Evolutionary conservation across 768 basidiomycete genomes (phyloP).

Genomic region (Phaffia tasmanica): DNA sequence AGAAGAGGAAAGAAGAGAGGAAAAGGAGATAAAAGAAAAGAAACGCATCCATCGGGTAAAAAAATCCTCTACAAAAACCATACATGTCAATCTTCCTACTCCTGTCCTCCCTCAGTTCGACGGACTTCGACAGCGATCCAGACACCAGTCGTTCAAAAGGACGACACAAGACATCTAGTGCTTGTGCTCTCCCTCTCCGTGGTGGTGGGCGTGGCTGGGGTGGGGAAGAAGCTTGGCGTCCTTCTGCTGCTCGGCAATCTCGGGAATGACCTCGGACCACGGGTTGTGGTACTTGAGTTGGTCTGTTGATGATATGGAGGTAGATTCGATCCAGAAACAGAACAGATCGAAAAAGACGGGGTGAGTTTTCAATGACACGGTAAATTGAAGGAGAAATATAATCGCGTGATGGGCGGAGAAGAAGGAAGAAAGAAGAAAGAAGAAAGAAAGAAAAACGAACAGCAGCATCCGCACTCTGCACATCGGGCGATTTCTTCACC

Average conservation of each 20-base stretch:
- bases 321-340: too few relatives aligned
- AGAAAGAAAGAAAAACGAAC: background rate
- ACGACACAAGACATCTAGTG: too few relatives aligned
- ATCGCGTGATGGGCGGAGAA: background rate
- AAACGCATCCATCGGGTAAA: too few relatives aligned
- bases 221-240: conserved; percentile 1
- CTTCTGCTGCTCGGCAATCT: conserved; percentile 20
- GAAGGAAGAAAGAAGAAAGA: background rate
- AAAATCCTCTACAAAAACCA: too few relatives aligned
- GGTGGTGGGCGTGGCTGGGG: conserved; percentile 14
- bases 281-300: conserved; percentile 27
- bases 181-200: background rate
- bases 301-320: conserved; percentile 1
- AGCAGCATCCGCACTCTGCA: conserved; percentile 11
- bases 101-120: too few relatives aligned
- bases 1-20: too few relatives aligned
- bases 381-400: too few relatives aligned
- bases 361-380: background rate
- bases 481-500: background rate
- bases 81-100: too few relatives aligned
- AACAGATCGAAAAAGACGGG: background rate
- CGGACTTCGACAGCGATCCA: too few relatives aligned
- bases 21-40: too few relatives aligned
- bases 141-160: too few relatives aligned
- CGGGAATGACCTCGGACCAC: conserved; percentile 23